Evolutionary conservation across 495 filamentous ascomycete genomes (phyloP), one percentile per base, ranked within the genome.

Genomic region (Penicillium tannophilum): DNA sequence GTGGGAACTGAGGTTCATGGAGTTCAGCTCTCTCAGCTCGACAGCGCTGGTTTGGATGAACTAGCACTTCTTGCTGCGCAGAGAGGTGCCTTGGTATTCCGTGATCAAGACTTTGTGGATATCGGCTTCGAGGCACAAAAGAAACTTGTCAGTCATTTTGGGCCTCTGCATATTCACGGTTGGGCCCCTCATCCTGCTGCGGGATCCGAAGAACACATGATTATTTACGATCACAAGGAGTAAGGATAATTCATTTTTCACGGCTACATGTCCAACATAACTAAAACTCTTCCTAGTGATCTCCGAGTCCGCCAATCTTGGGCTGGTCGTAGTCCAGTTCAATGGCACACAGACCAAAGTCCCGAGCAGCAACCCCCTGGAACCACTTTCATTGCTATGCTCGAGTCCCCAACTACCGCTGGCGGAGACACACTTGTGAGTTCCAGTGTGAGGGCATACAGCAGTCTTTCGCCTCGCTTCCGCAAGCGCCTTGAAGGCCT

Each of bases 101-200:
- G 52, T 12, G 52, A 54, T 17, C 52, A 54, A 20, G 52, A 54
- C 17, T 54, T 54, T 17, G 36, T 43, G n/a, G 26, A 26, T 19
- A 54, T 54, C 12, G 52, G 52, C 17, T 54, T 54, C 17, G 52
- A 54, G 16, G 19, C n/a, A 16, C 52, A 54, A 19, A 42, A 43
- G 11, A 28, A 54, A 30, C 9, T 54, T 19, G 52, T 54, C 17
- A 8, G 36, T 9, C 52, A 54, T 28, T 54, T 42, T 44, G 52
- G 52, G 3, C 52, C 52, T 7, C 14, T 54, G n/a, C 52, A 54
- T n/a, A 24, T 54, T 19, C 52, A 54, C 26, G 35, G 35, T 23
- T 54, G 52, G 52, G 52, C 52, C 17, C 49, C 49, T 36, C 49
- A 54, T 54, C 52, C 52, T 1, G 52, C 35, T 12, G 36, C 52